Percentiles rank a stretch among this genome's conserved stretches.
phyloP scores from a whole-genome alignment of 2,329 filamentous ascomycete genomes.

The Diaporthe longicolla region DNA sequence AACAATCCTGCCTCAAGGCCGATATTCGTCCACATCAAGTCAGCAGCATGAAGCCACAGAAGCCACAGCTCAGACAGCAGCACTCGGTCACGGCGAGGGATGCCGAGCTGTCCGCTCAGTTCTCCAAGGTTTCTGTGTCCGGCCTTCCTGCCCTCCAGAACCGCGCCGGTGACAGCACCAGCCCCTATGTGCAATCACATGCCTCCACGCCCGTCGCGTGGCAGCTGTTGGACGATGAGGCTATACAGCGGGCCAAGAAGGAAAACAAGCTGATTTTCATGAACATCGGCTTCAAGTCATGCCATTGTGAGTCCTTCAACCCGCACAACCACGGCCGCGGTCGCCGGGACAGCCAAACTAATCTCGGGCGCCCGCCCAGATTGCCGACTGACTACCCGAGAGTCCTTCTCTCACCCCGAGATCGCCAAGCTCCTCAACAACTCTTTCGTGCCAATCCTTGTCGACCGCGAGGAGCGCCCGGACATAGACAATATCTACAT shows the following conservation, averaged over 20 bases:
- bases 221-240: conserved; percentile 88
- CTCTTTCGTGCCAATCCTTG: conserved; percentile 89
- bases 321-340: not conserved
- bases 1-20: not conserved
- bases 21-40: not conserved
- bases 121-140: conserved; percentile 39
- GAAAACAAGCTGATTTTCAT: conserved; percentile 93
- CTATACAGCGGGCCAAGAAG: conserved; percentile 80
- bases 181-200: conserved; percentile 77
- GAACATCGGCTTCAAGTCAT: conserved; percentile 94
- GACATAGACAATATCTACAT: conserved; percentile 97
- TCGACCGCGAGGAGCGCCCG: conserved; percentile 94
- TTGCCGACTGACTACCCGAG: conserved; percentile 91
- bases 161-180: conserved; percentile 58
- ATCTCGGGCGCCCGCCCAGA: conserved; percentile 60
- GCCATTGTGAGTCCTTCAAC: conserved; percentile 79
- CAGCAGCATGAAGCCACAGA: conserved; percentile 53
- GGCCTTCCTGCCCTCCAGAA: conserved; percentile 52
- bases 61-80: conserved; percentile 50
- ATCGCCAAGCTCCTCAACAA: conserved; percentile 88
- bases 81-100: conserved; percentile 35
- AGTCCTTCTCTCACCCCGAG: conserved; percentile 88
- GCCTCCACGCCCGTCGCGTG: conserved; percentile 88
- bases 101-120: conserved; percentile 42
- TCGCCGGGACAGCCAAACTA: not conserved